A percentile compares a stretch with the other conserved stretches of the same genome.
Conservation (phyloP, 1,284 basidiomycete genomes). For the Malassezia obtusa region DNA sequence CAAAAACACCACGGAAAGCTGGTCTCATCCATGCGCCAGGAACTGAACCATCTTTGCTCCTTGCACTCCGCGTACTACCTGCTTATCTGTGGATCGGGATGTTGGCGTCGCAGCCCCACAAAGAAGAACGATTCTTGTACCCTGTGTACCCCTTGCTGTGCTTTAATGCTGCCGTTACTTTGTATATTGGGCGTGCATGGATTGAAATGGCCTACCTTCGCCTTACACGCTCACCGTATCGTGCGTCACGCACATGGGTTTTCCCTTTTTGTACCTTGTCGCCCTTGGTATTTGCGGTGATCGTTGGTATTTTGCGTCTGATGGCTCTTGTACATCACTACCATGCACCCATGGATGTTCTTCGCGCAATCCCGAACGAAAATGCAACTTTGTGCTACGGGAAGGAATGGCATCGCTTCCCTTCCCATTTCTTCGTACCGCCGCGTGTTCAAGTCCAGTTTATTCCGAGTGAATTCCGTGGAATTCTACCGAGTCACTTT, state of each 20-base stretch:
- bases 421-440: conserved; percentile 78
- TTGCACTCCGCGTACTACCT: conserved; percentile 67
- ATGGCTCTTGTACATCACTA: conserved; percentile 78
- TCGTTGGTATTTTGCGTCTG: conserved; percentile 69
- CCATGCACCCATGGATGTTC: conserved; percentile 72
- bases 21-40: conserved; percentile 13
- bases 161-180: conserved; percentile 79
- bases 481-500: conserved; percentile 78
- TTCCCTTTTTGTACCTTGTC: conserved; percentile 68
- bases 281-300: conserved; percentile 58
- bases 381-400: conserved; percentile 61
- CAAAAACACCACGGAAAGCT: conserved; percentile 18
- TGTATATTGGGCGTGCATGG: conserved; percentile 53
- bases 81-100: conserved; percentile 81
- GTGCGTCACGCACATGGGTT: conserved; percentile 48
- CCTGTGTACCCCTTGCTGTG: conserved; percentile 83
- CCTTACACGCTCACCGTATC: conserved; percentile 32
- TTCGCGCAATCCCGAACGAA: conserved; percentile 52
- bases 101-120: conserved; percentile 74
- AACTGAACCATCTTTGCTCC: conserved; percentile 48
- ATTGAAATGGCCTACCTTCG: conserved; percentile 25
- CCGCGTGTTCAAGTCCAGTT: conserved; percentile 71
- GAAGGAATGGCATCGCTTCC: conserved; percentile 94
- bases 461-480: conserved; percentile 78
- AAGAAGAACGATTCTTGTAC: conserved; percentile 97